Evolutionary conservation across 148 eudicot genomes (phyloP), one percentile per base, ranked within the genome.

Genomic region (Drosera capensis): DNA sequence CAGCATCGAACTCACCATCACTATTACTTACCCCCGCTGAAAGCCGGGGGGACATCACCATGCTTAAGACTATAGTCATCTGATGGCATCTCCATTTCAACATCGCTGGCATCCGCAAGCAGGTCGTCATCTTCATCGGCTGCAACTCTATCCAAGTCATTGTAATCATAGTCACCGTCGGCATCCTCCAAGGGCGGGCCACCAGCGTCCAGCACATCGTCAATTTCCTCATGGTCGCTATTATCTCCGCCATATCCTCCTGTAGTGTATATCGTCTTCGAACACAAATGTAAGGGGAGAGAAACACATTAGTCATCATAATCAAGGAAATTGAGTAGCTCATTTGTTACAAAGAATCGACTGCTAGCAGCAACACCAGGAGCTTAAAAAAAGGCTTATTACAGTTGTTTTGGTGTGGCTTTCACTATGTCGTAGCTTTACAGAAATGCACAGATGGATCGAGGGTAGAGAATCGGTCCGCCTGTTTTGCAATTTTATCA

Each of bases 211-310:
- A 85, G 40, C 64, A 90, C 49, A 63, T 76, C 52, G 0, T 90
- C 95, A 23, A 88, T 88, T 64, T 84, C 97, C 40, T 84, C 97
- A 8, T 75, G 55, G 48, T 88, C 97, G 28, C 95, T 88, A 2
- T 68, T 87, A 46, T 74, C 83, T 20, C 71, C 86, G 19, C 63
- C 79, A 34, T 64, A 71, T 24, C 66, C 77, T 55, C 72, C 77
- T 8, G 35, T 16, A 0, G 24, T 35, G 29, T 68, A 64, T 31
- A 68, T 59, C 18, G 51, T 55, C 73, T 68, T 1, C 16, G 17
- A 15, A 2, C 30, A 24, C 7, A 7, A 36, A 34, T 3, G n/a
- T 34, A 2, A 11, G n/a, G 14, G n/a, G n/a, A 4, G 13, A 4
- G 6, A 5, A 34, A 11, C 38, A 34, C n/a, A 11, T 28, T 28